phyloP scores from a whole-genome alignment of 225 moss, liverwort and hornwort species.

The Physcomitrium patens region DNA sequence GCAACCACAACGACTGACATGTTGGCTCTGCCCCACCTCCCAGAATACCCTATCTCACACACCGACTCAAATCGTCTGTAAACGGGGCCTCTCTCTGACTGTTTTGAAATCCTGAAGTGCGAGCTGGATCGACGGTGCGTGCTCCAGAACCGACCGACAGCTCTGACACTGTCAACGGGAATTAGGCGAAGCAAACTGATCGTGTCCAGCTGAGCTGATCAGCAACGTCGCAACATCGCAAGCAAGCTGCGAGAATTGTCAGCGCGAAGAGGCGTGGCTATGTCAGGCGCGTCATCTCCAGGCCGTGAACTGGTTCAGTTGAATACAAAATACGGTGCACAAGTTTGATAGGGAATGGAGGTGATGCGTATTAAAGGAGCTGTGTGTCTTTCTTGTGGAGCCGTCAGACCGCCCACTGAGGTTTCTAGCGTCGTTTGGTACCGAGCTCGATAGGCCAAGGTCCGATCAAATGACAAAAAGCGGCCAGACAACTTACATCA shows the following conservation, averaged over 20 bases:
- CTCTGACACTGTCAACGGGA: constrained; percentile 15
- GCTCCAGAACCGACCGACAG: constrained; percentile 20
- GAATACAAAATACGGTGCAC: constrained; percentile 44
- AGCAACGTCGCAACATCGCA: not conserved
- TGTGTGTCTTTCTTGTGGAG: constrained; percentile 17
- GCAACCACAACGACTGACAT: constrained; percentile 35
- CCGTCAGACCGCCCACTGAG: not conserved
- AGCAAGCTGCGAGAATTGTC: constrained; percentile 12
- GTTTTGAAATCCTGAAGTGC: not conserved
- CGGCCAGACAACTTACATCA: not conserved
- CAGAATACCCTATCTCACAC: constrained; percentile 17
- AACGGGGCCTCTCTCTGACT: constrained; percentile 27
- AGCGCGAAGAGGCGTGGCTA: constrained; percentile 46
- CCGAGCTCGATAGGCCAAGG: not conserved
- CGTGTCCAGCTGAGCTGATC: not conserved
- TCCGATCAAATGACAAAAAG: constrained; percentile 31
- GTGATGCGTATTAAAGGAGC: not conserved
- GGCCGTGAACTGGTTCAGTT: constrained; percentile 46
- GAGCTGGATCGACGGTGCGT: constrained; percentile 25
- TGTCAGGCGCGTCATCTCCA: constrained; percentile 60
- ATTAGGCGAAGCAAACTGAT: not conserved
- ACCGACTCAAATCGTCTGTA: constrained; percentile 6
- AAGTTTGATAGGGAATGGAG: constrained; percentile 19
- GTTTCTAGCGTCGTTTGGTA: constrained; percentile 20
- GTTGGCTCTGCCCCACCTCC: constrained; percentile 13